Percentiles rank a stretch among this genome's conserved stretches.
phyloP scores from a whole-genome alignment of 1,284 basidiomycete genomes.

The Cutaneotrichosporon sp. region DNA sequence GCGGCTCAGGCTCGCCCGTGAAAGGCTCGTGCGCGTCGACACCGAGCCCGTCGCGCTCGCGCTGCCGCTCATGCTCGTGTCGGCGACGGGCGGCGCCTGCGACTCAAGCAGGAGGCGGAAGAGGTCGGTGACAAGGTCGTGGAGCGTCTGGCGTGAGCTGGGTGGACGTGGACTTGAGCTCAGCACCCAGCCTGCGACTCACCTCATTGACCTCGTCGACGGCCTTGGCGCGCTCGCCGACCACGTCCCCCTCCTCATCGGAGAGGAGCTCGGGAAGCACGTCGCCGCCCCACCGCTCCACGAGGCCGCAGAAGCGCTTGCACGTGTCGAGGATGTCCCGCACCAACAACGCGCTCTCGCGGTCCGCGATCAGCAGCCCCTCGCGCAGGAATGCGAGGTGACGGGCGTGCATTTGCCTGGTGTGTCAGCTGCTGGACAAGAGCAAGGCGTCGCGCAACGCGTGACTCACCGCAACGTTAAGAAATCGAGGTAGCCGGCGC shows the following conservation, averaged over 20 bases:
- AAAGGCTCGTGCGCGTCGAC: conserved; percentile 4
- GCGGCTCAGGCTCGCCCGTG: conserved; percentile 26
- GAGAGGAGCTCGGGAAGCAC: conserved; percentile 77
- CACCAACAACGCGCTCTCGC: conserved; percentile 64
- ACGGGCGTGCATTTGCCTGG: conserved; percentile 65
- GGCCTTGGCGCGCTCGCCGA: conserved; percentile 39
- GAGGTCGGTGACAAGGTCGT: conserved; percentile 75
- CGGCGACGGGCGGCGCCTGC: conserved; percentile 59
- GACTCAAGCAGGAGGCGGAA: conserved; percentile 65
- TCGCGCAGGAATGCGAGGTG: conserved; percentile 78
- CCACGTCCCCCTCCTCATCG: conserved; percentile 65
- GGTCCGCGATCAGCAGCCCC: conserved; percentile 74
- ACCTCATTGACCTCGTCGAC: conserved; percentile 77
- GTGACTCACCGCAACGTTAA: conserved; percentile 67
- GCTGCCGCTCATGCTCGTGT: conserved; percentile 6
- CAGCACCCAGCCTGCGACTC: conserved; percentile 25
- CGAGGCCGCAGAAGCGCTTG: conserved; percentile 75
- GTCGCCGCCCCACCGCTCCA: conserved; percentile 91
- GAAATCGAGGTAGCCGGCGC: conserved; percentile 66
- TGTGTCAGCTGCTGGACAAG: too few relatives aligned
- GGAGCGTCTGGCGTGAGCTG: conserved; percentile 56
- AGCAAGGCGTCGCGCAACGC: too few relatives aligned
- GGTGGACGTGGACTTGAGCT: not conserved
- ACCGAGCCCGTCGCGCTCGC: not conserved
- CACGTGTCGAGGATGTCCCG: conserved; percentile 76